Evolutionary conservation across 768 basidiomycete genomes (phyloP), one percentile per base, ranked within the genome.

Genomic region (Lentinus tigrinus): DNA sequence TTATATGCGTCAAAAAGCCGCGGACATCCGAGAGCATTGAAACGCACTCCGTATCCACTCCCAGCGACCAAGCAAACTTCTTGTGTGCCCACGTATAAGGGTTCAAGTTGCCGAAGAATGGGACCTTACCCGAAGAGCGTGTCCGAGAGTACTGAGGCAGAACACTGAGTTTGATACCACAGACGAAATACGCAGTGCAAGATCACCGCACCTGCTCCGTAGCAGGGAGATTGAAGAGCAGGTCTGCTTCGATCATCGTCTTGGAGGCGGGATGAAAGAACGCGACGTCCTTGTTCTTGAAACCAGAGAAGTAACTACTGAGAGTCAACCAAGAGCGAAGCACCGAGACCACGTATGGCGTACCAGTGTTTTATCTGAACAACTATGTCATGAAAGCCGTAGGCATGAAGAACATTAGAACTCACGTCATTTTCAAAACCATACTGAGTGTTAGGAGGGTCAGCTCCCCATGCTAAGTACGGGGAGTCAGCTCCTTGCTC

Each of bases 191-290:
- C 43, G 43, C 23, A 19, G 19, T 11, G 31, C 11, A 23, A 44
- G 16, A 46, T 7, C 11, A 16, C 50, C 62, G 14, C 28, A 84
- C 85, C 74, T 94, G 92, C 71, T 95, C 93, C 2, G 70, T 85
- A 4, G 83, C 75, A 1, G 93, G 91, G 13, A 95, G 75, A 73
- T 95, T 95, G 75, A 93, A 83, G 3, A 95, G 70, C 43, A 95
- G 75, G 70, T 97, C 94, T 2, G 91, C 94, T 69, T 88, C 78
- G 46, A 95, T 81, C 44, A 95, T 74, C 0, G 87, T 83, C 69
- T 85, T 89, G 14, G 85, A 88, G 0, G 81, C 75, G 13, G 75
- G 72, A 66, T 96, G 93, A 57, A 88, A 81, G 72, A 92, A 93
- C 0, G 92, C 90, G 14, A 95, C 83, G 52, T 95, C 93, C 67